Percentiles rank a stretch among this genome's conserved stretches.
Conservation (phyloP, 768 basidiomycete genomes). For the Mycena capillaripes region DNA sequence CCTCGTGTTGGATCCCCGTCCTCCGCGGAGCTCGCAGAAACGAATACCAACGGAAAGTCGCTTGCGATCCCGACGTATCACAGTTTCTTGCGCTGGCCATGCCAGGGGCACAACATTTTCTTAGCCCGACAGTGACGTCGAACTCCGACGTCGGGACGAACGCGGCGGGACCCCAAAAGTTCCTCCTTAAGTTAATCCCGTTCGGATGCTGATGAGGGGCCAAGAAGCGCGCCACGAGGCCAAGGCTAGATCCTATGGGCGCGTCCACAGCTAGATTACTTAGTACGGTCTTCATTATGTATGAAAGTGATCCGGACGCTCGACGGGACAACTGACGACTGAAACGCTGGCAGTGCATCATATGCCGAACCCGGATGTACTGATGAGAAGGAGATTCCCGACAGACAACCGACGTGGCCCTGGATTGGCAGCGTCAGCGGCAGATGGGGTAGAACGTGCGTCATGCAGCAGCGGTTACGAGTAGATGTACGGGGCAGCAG, state of each 20-base stretch:
- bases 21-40: slow-evolving; percentile 13
- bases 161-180: neutral
- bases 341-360: slow-evolving; percentile 17
- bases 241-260: neutral
- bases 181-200: neutral
- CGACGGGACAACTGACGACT: neutral
- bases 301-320: slow-evolving; percentile 11
- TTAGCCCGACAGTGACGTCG: neutral
- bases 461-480: neutral
- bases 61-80: too few relatives aligned
- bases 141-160: neutral
- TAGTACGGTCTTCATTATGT: neutral
- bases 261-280: neutral
- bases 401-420: slow-evolving; percentile 14
- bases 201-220: neutral
- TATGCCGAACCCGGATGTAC: neutral
- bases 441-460: neutral
- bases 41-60: neutral
- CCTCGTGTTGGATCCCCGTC: neutral
- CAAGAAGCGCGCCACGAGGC: slow-evolving; percentile 13
- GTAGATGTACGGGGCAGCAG: neutral
- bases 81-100: neutral
- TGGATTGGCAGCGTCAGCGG: slow-evolving; percentile 20
- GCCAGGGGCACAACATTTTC: neutral
- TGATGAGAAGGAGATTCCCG: neutral